Evolutionary conservation across 805 yeast species (phyloP).

Genomic region (Zygosaccharomyces pseudorouxii): DNA sequence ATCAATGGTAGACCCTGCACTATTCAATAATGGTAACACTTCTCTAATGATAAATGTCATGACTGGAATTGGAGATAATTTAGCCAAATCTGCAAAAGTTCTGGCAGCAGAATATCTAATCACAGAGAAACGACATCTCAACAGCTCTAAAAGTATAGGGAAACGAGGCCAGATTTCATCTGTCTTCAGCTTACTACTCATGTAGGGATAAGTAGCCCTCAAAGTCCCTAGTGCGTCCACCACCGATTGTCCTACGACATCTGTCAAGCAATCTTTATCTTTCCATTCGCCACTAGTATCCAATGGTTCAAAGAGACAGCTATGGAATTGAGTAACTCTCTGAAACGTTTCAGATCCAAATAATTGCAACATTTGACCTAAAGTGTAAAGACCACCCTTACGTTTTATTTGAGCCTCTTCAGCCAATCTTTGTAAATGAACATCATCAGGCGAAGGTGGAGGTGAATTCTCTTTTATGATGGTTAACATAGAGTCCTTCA

Average conservation of each 20-base stretch:
- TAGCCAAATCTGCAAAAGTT: constrained; percentile 76
- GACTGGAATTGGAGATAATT: constrained; percentile 60
- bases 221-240: constrained; percentile 84
- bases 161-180: constrained; percentile 49
- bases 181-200: constrained; percentile 45
- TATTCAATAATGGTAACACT: constrained; percentile 74
- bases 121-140: constrained; percentile 72
- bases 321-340: constrained; percentile 61
- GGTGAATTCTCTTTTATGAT: constrained; percentile 72
- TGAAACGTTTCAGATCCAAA: constrained; percentile 55
- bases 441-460: constrained; percentile 56
- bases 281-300: constrained; percentile 34
- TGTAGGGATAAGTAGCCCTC: constrained; percentile 63
- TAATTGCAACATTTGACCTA: constrained; percentile 51
- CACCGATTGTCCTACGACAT: constrained; percentile 58
- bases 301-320: constrained; percentile 64
- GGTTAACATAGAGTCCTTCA: constrained; percentile 59
- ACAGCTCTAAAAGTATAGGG: constrained; percentile 47
- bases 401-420: constrained; percentile 76
- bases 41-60: constrained; percentile 75
- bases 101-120: constrained; percentile 87
- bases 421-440: constrained; percentile 57
- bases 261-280: constrained; percentile 4
- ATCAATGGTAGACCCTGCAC: constrained; percentile 61
- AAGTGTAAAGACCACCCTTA: constrained; percentile 72